Evolutionary conservation across 352 stramenopile genomes (phyloP).

Genomic region (Peronospora destructor): DNA sequence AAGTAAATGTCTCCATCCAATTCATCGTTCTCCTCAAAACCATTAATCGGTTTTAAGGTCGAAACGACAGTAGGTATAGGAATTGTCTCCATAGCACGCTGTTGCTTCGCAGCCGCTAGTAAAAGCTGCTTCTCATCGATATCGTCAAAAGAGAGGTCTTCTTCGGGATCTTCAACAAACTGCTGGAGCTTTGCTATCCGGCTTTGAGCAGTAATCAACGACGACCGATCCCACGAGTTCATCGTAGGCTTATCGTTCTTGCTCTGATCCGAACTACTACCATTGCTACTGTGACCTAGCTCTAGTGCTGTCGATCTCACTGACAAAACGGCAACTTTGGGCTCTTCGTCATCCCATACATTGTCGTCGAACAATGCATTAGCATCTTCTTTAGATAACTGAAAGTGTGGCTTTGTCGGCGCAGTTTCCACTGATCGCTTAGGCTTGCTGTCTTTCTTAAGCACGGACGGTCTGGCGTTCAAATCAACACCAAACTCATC

Average conservation of each 20-base stretch:
- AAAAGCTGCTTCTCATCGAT: slow-evolving; percentile 63
- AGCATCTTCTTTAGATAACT: slow-evolving; percentile 74
- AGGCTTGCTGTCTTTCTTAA: slow-evolving; percentile 7
- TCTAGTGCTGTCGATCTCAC: slow-evolving; percentile 1
- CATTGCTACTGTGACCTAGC: slow-evolving; percentile 4
- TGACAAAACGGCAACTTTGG: slow-evolving; percentile 6
- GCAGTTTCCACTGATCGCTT: slow-evolving; percentile 9
- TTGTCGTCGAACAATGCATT: slow-evolving; percentile 61
- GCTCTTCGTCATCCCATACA: slow-evolving; percentile 56
- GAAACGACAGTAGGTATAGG: slow-evolving; percentile 14
- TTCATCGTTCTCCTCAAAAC: slow-evolving; percentile 27
- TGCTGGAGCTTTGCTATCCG: slow-evolving; percentile 59
- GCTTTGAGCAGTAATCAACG: slow-evolving; percentile 55
- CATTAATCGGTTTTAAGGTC: slow-evolving; percentile 14
- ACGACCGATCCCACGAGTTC: slow-evolving; percentile 53
- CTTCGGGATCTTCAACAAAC: slow-evolving; percentile 69
- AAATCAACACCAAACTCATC: slow-evolving; percentile 68
- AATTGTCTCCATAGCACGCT: slow-evolving; percentile 14
- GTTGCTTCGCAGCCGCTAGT: slow-evolving; percentile 36
- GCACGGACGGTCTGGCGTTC: slow-evolving; percentile 28
- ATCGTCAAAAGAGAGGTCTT: slow-evolving; percentile 57
- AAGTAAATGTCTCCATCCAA: slow-evolving; percentile 22
- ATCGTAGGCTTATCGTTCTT: slow-evolving; percentile 9
- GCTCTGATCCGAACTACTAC: slow-evolving; percentile 3
- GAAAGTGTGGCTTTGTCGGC: slow-evolving; percentile 36